Base-by-base conservation (phyloP, 2,329 filamentous ascomycete species). In the Ophiocordyceps camponoti-leonardi region DNA sequence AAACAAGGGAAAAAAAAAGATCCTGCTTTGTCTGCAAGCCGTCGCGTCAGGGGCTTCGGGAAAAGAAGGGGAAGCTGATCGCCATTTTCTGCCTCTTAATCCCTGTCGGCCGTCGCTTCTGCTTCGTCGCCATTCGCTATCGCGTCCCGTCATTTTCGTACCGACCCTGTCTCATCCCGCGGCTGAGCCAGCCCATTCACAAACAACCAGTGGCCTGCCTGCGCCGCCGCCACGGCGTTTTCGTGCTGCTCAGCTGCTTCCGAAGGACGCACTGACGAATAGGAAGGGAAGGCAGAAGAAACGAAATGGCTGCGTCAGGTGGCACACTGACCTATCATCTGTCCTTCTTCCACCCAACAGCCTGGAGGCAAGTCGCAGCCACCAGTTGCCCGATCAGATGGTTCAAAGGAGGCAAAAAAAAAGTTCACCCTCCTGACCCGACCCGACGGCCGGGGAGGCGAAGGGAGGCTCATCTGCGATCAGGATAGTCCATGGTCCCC, bases 401-500 rank as follows among this genome's bases (percentile, higher is more conserved):
- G 35, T 20, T 28, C n/a, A 6, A 39, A 39, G 35, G n/a, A n/a
- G n/a, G n/a, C n/a, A n/a, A n/a, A 35, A 8, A 12, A 39, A 19
- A 39, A 18, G n/a, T 18, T 16, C 23, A 12, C 22, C 22, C 22
- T 42, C 19, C 16, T 33, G 13, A 4, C 31, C 35, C 35, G 18
- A 8, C 10, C n/a, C 35, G 11, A n/a, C n/a, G 35, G 35, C n/a
- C 18, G n/a, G n/a, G 35, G n/a, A 37, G n/a, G n/a, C 18, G n/a
- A 37, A 37, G 16, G 14, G 16, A 11, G 35, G 6, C 4, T 39
- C 35, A 39, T 20, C 45, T 45, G 28, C 46, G 44, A 19, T 49
- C 37, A 11, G 22, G n/a, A 20, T 41, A 23, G 18, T 60, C 54
- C 40, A 46, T 51, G 18, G 53, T 55, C 4, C 53, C 54, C 22